Evolutionary conservation across 108 stramenopile species (phyloP).

Genomic region (Conticribra weissflogii): DNA sequence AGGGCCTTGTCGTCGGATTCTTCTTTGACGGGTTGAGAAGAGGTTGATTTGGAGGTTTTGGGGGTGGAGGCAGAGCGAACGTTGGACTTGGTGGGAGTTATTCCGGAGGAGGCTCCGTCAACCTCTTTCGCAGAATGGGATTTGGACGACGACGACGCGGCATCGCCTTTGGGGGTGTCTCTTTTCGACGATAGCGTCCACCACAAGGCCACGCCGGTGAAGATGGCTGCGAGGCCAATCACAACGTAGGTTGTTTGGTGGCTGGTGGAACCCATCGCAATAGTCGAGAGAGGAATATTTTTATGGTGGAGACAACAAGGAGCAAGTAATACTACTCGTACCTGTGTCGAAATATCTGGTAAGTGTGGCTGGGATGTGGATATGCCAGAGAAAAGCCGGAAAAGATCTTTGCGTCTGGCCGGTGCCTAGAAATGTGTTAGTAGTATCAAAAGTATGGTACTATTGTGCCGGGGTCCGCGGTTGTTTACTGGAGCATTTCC

Average conservation of each 20-base stretch:
- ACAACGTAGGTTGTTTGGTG: conserved; percentile 20
- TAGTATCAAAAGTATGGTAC: too few relatives aligned
- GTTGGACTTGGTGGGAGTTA: conserved; percentile 49
- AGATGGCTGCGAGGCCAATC: conserved; percentile 33
- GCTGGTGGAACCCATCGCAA: not conserved
- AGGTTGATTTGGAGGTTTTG: not conserved
- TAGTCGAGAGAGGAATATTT: not conserved
- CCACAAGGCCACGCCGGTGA: conserved; percentile 39
- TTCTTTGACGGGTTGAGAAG: not conserved
- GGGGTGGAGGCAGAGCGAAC: conserved; percentile 8
- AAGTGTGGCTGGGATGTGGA: too few relatives aligned
- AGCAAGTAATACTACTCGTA: too few relatives aligned
- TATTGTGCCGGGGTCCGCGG: too few relatives aligned
- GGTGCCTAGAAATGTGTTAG: too few relatives aligned
- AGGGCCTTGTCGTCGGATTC: conserved; percentile 47
- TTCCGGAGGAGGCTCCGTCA: conserved; percentile 15
- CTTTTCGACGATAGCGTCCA: conserved; percentile 21
- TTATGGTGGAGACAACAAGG: not conserved
- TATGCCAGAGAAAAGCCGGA: too few relatives aligned
- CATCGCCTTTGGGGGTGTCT: conserved; percentile 2
- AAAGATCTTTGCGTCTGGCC: too few relatives aligned
- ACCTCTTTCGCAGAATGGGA: not conserved
- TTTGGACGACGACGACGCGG: conserved; percentile 18
- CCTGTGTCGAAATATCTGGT: too few relatives aligned
- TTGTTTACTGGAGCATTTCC: too few relatives aligned